A percentile compares a stretch with the other conserved stretches of the same genome.
phyloP scores from a whole-genome alignment of 2,329 filamentous ascomycete species.

The Monosporascus sp. region DNA sequence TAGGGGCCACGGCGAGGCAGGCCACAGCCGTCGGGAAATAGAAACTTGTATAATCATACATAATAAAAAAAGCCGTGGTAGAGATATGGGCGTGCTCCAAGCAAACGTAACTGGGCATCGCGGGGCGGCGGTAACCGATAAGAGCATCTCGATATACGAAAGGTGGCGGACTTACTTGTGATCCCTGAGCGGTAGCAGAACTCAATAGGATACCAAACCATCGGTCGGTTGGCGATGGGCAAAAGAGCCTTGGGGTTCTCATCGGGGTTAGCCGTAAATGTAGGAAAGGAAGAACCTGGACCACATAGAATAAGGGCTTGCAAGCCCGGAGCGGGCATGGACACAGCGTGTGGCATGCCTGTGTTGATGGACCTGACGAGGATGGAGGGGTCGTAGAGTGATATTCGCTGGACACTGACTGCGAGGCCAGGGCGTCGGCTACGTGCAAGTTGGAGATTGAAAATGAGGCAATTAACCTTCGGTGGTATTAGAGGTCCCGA shows the following conservation, averaged over 20 bases:
- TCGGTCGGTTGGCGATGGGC: conserved; percentile 77
- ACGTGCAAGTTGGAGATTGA: no score
- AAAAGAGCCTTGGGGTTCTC: conserved; percentile 78
- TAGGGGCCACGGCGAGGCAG: not conserved
- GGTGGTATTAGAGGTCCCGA: no score
- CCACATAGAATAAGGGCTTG: conserved; percentile 81
- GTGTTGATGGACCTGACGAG: conserved; percentile 9
- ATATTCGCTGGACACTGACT: not conserved
- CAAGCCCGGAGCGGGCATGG: conserved; percentile 69
- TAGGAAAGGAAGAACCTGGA: conserved; percentile 74
- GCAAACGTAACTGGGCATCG: not conserved
- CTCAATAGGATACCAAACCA: conserved; percentile 86
- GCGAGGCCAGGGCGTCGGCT: no score
- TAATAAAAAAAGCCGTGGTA: not conserved
- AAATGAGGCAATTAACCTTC: no score
- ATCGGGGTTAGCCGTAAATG: conserved; percentile 74
- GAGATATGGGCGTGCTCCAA: not conserved
- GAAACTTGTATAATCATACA: not conserved
- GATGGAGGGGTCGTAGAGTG: conserved; percentile 7
- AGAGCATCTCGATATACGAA: not conserved
- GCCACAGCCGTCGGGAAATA: not conserved
- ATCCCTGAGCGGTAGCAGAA: conserved; percentile 80
- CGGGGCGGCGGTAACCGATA: not conserved
- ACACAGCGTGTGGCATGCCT: conserved; percentile 70
- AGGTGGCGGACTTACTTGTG: conserved; percentile 49